Percentiles rank a stretch among this genome's conserved stretches.
These are phyloP conservation scores for Amorphotheca resinae DNA, from an alignment of 495 filamentous ascomycete species.

Conservation along the genomic window DNA sequence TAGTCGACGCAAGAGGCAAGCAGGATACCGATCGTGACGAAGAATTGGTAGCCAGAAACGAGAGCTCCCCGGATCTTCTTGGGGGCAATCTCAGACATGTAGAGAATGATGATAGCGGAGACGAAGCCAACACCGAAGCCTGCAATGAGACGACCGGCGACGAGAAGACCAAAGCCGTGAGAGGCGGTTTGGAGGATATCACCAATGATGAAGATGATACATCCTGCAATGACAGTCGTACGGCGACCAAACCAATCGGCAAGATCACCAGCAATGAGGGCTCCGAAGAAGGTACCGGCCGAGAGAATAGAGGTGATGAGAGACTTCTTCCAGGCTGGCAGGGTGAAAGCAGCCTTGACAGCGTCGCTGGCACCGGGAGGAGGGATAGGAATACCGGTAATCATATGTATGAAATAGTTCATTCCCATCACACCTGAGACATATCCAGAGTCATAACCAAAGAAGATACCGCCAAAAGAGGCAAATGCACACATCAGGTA, in stretches of 20 bases:
- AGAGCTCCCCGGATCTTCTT: slow-evolving; percentile 56
- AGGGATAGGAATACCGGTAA: slow-evolving; percentile 27
- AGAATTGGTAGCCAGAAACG: slow-evolving; percentile 60
- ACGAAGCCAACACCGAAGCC: slow-evolving; percentile 75
- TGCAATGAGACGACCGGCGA: slow-evolving; percentile 68
- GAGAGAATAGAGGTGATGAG: slow-evolving; percentile 78
- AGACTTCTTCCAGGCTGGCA: slow-evolving; percentile 52
- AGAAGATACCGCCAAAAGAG: slow-evolving; percentile 78
- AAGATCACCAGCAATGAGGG: slow-evolving; percentile 54
- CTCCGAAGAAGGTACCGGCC: slow-evolving; percentile 79
- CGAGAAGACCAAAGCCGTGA: slow-evolving; percentile 53
- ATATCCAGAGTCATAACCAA: slow-evolving; percentile 46
- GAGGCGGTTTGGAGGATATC: slow-evolving; percentile 69
- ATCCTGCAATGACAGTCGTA: slow-evolving; percentile 51
- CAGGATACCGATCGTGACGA: slow-evolving; percentile 60
- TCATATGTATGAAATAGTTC: slow-evolving; percentile 58
- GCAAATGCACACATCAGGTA: slow-evolving; percentile 55
- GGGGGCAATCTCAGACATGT: slow-evolving; percentile 57
- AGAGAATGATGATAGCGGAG: slow-evolving; percentile 48
- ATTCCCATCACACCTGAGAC: slow-evolving; percentile 31
- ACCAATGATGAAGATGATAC: slow-evolving; percentile 59
- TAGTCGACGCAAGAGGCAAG: slow-evolving; percentile 63
- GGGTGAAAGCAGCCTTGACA: slow-evolving; percentile 12
- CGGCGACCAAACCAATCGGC: slow-evolving; percentile 68
- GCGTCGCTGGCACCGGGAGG: slow-evolving; percentile 6